These are phyloP conservation scores for Syzygium malaccense DNA, from an alignment of 441 rosid species.

Conservation along the genomic window DNA sequence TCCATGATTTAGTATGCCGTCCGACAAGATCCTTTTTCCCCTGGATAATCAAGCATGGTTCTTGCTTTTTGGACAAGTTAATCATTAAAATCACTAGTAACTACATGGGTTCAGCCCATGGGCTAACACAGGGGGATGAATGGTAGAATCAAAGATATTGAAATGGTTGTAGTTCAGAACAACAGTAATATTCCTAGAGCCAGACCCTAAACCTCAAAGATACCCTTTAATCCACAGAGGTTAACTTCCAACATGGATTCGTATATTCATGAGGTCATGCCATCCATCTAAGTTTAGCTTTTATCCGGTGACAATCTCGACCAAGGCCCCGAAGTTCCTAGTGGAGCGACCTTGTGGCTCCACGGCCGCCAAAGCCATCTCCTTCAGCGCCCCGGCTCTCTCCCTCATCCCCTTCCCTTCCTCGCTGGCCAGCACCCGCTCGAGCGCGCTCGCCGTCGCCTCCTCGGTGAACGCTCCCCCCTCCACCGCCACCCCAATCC, in stretches of 20 bases:
- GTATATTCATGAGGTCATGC: neutral
- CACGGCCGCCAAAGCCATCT: slow-evolving; percentile 24
- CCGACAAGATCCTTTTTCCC: neutral
- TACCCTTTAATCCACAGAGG: neutral
- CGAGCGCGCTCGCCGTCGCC: slow-evolving; percentile 12
- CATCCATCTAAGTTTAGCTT: neutral
- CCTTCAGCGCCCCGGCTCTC: slow-evolving; percentile 3
- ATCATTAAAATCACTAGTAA: neutral
- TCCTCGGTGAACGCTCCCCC: slow-evolving; percentile 24
- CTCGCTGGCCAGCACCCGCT: slow-evolving; percentile 9
- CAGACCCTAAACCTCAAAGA: slow-evolving; percentile 1
- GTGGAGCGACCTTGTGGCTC: slow-evolving; percentile 24
- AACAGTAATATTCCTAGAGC: neutral
- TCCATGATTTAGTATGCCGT: neutral
- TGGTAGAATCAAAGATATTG: neutral
- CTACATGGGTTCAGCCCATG: neutral
- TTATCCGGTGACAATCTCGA: slow-evolving; percentile 8
- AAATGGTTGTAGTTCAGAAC: neutral
- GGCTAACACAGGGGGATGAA: neutral
- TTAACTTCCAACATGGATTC: neutral
- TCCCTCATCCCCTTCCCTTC: slow-evolving; percentile 31
- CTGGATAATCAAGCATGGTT: neutral
- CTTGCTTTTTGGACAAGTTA: neutral
- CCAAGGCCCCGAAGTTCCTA: slow-evolving; percentile 19
- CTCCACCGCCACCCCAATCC: slow-evolving; percentile 25